Evolutionary conservation across 768 basidiomycete species (phyloP).

Genomic region (Serendipita vermifera): DNA sequence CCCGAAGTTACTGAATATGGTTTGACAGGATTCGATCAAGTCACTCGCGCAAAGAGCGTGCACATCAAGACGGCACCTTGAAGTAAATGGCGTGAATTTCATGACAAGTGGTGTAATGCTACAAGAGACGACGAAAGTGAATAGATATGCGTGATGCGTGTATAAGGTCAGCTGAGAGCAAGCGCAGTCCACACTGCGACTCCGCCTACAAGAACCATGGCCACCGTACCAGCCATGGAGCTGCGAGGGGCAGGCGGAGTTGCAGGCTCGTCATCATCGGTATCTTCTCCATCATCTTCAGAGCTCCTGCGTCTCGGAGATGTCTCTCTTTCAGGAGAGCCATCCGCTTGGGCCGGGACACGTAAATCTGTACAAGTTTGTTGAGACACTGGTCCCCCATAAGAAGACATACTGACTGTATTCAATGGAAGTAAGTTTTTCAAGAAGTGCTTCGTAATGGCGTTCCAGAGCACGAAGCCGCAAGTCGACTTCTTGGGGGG

Average conservation of each 20-base stretch:
- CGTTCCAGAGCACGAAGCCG: not conserved
- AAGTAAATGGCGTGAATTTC: no score
- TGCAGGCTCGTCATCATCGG: not conserved
- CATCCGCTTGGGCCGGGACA: no score
- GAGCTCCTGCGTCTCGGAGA: no score
- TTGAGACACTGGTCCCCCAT: no score
- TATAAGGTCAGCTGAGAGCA: not conserved
- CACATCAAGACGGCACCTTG: conserved; percentile 51
- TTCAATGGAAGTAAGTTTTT: not conserved
- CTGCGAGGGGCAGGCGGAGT: not conserved
- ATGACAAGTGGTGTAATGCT: not conserved
- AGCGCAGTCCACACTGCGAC: not conserved
- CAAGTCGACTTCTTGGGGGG: not conserved
- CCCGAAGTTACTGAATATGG: conserved; percentile 9
- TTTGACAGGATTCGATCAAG: conserved; percentile 64
- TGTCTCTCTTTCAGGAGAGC: no score
- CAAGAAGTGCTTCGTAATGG: not conserved
- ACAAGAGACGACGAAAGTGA: not conserved
- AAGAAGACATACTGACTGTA: not conserved
- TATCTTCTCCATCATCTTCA: not conserved
- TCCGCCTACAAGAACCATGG: not conserved
- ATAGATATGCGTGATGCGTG: not conserved
- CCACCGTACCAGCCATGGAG: not conserved
- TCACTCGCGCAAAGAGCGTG: conserved; percentile 67
- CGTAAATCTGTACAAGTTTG: no score